Evolutionary conservation across 345 rosid genomes (phyloP).

Genomic region (Microcos paniculata): DNA sequence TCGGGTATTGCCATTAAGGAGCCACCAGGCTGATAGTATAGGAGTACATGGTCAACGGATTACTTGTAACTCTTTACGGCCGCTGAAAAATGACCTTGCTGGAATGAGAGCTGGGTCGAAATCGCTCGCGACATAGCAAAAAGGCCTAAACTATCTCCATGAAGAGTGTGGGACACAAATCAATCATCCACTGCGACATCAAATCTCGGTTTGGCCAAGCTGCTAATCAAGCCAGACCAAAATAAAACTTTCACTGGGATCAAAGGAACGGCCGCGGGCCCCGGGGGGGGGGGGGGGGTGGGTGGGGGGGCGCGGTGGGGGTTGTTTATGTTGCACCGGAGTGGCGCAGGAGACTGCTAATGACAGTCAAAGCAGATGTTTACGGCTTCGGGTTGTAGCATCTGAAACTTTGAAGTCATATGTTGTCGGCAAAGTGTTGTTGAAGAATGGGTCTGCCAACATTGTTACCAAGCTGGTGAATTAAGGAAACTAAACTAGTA

Average conservation of each 20-base stretch:
- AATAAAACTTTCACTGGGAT: slow-evolving; percentile 17
- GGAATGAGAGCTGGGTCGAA: slow-evolving; percentile 21
- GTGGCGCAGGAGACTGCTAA: slow-evolving; percentile 20
- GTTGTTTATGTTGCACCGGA: slow-evolving; percentile 34
- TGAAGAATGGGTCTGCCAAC: slow-evolving; percentile 23
- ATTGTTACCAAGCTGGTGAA: slow-evolving; percentile 16
- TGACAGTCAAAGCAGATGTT: slow-evolving; percentile 11
- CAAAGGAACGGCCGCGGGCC: slow-evolving; percentile 37
- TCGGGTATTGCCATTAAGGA: slow-evolving; percentile 28
- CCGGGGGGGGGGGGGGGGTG: too few relatives aligned
- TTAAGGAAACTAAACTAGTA: slow-evolving; percentile 16
- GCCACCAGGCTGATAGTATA: slow-evolving; percentile 12
- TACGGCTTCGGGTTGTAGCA: slow-evolving; percentile 28
- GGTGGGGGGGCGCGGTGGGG: too few relatives aligned
- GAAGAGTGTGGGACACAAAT: slow-evolving; percentile 22
- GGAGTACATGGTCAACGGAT: slow-evolving; percentile 28
- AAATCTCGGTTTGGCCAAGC: slow-evolving; percentile 29
- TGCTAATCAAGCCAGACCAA: slow-evolving; percentile 23
- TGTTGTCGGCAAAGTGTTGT: slow-evolving; percentile 21
- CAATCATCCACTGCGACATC: not conserved
- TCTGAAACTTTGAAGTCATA: slow-evolving; percentile 28
- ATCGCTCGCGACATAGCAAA: slow-evolving; percentile 20
- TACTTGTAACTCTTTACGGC: slow-evolving; percentile 19
- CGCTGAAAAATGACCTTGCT: not conserved
- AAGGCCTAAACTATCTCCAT: slow-evolving; percentile 24